These are phyloP conservation scores for Aspergillus luchuensis DNA, from an alignment of 2,329 filamentous ascomycete genomes.

Conservation along the genomic window DNA sequence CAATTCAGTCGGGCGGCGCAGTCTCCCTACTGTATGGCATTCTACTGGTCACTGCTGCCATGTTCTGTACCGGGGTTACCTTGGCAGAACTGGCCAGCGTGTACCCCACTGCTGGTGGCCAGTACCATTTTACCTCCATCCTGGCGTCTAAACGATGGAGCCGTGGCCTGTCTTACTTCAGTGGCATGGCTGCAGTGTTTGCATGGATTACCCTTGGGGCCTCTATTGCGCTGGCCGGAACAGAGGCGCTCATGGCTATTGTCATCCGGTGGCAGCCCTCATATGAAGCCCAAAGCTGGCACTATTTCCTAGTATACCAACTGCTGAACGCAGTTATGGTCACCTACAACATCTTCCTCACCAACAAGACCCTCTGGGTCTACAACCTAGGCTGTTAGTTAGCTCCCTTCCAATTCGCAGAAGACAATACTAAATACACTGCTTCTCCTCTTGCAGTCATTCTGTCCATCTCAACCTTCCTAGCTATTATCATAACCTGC, in stretches of 20 bases:
- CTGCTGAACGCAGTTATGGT: conserved; percentile 20
- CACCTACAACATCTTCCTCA: conserved; percentile 23
- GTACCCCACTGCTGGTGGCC: conserved; percentile 33
- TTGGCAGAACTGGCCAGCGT: conserved; percentile 33
- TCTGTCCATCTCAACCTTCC: conserved; percentile 24
- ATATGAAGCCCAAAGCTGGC: conserved; percentile 24
- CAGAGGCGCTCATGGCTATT: conserved; percentile 26
- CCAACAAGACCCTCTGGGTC: conserved; percentile 27
- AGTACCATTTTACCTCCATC: conserved; percentile 34
- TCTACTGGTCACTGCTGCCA: conserved; percentile 23
- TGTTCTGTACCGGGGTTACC: conserved; percentile 25
- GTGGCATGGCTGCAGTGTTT: conserved; percentile 26
- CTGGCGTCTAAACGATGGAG: conserved; percentile 28
- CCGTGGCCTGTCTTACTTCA: conserved; percentile 25
- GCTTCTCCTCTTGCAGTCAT: conserved; percentile 15
- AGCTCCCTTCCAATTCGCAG: not conserved
- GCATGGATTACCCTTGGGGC: conserved; percentile 26
- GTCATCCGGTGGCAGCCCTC: conserved; percentile 24
- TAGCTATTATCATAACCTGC: conserved; percentile 26
- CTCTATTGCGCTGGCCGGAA: conserved; percentile 21
- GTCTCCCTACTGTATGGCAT: conserved; percentile 28
- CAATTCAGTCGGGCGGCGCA: conserved; percentile 26
- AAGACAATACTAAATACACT: not conserved
- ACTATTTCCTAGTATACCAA: conserved; percentile 28
- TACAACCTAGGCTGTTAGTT: conserved; percentile 26